Evolutionary conservation across 2,329 filamentous ascomycete genomes (phyloP), one percentile per base, ranked within the genome.

Genomic region (Fusarium nurragi): DNA sequence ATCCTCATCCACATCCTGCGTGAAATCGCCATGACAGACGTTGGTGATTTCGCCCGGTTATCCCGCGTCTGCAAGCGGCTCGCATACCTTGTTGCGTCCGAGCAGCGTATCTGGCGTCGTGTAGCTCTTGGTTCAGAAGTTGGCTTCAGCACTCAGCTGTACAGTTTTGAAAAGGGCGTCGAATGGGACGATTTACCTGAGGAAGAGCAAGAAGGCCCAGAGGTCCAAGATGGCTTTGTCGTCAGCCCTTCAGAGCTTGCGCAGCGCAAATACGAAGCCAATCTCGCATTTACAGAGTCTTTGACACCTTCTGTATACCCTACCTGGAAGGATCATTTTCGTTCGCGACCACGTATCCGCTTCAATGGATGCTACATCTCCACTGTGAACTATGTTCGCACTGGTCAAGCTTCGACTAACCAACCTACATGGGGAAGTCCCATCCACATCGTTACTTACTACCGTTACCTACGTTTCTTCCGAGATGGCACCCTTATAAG

Each of bases 331-430:
- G 77, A 80, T 50, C 92, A 97, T 81, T 97, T 97, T 80, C 91
- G 90, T 36, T 81, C 83, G 6, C 90, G 93, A 14, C 94, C 95
- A 4, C 89, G 95, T 39, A 85, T 98, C 60, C 92, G 95, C 56
- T 99, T 97, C 82, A 95, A 95, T 72, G 95, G 95, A 23, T 91
- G 93, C 78, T 99, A 99, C 80, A 98, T 99, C 77, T 92, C 89
- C 76, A 98, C 94, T 0, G 93, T 97, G 58, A 98, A 98, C 79
- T 99, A 99, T 78, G 88, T 92, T 46, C 91, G 95, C 22, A 82
- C 92, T 1, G 95, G 95, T 28, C 90, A 90, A 58, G 84, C 89
- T 12, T 89, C 88, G 4, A 84, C 86, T 19, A 90, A 88, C 65
- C 88, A 88, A 52, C 79, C 90, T 18, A 90, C 91, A 2, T 97